phyloP scores from a whole-genome alignment of 2,329 filamentous ascomycete species.

The Pseudogymnoascus destructans region DNA sequence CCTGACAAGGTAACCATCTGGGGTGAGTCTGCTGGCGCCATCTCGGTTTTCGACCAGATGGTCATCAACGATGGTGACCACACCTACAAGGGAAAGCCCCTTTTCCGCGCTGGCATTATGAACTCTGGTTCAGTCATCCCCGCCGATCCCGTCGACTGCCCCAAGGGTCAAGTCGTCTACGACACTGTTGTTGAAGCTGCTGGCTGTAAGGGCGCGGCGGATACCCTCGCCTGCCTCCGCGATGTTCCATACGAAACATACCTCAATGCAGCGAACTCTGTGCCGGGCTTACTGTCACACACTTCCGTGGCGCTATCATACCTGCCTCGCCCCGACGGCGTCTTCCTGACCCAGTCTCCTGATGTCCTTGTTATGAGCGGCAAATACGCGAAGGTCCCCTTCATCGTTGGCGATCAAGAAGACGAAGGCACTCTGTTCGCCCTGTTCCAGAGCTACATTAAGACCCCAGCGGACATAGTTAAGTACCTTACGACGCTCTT shows the following conservation, averaged over 20 bases:
- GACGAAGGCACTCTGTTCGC: constrained; percentile 69
- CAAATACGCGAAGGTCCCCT: constrained; percentile 44
- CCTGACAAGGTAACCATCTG: constrained; percentile 67
- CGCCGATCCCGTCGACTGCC: constrained; percentile 48
- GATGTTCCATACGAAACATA: constrained; percentile 44
- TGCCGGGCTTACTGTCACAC: constrained; percentile 56
- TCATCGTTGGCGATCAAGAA: constrained; percentile 63
- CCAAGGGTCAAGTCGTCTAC: constrained; percentile 53
- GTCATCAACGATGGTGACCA: constrained; percentile 58
- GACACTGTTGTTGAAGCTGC: constrained; percentile 45
- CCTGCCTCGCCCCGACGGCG: constrained; percentile 59
- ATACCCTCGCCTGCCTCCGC: constrained; percentile 56
- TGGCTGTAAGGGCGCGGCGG: constrained; percentile 43
- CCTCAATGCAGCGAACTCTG: constrained; percentile 54
- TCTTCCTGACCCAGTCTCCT: constrained; percentile 45
- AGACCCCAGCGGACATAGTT: constrained; percentile 42
- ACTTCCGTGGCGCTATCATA: constrained; percentile 58
- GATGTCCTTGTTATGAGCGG: constrained; percentile 42
- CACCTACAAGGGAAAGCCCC: constrained; percentile 58
- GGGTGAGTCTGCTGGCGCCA: constrained; percentile 56
- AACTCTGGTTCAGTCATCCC: constrained; percentile 53
- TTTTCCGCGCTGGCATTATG: constrained; percentile 72
- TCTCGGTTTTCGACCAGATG: constrained; percentile 68
- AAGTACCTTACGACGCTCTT: constrained; percentile 47
- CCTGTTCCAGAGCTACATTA: constrained; percentile 48